Percentiles rank a stretch among this genome's conserved stretches.
These are phyloP conservation scores for Paramecium octaurelia DNA, from an alignment of 73 alveolate species.

Conservation along the genomic window DNA sequence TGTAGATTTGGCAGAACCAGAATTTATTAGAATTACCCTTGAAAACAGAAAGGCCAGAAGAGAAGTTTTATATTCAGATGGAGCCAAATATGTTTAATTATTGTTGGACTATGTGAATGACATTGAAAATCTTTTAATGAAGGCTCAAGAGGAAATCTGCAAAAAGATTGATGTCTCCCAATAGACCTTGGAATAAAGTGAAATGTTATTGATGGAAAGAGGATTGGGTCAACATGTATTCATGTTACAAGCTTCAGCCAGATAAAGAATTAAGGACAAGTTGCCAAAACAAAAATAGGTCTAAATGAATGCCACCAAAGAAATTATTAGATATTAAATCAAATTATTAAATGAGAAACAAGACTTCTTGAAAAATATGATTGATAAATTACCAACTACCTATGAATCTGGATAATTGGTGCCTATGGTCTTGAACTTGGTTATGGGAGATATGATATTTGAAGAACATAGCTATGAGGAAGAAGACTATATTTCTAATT, in stretches of 20 bases:
- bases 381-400: slow-evolving; percentile 56
- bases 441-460: slow-evolving; percentile 55
- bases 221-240: slow-evolving; percentile 64
- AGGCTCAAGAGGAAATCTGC: slow-evolving; percentile 63
- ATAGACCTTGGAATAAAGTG: slow-evolving; percentile 56
- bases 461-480: slow-evolving; percentile 63
- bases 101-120: slow-evolving; percentile 55
- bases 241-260: slow-evolving; percentile 57
- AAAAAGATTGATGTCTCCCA: slow-evolving; percentile 51
- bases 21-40: slow-evolving; percentile 48
- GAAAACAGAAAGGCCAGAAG: slow-evolving; percentile 63
- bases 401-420: slow-evolving; percentile 58
- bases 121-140: slow-evolving; percentile 54
- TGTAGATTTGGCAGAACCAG: slow-evolving; percentile 61
- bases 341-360: slow-evolving; percentile 54
- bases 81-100: slow-evolving; percentile 23
- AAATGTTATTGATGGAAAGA: slow-evolving; percentile 63
- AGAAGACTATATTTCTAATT: slow-evolving; percentile 58
- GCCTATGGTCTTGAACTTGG: slow-evolving; percentile 58
- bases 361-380: slow-evolving; percentile 44
- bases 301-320: slow-evolving; percentile 50
- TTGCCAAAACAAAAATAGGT: slow-evolving; percentile 58
- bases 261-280: slow-evolving; percentile 63
- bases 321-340: slow-evolving; percentile 59
- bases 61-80: slow-evolving; percentile 53